phyloP scores from a whole-genome alignment of 495 filamentous ascomycete species.

The Lasiosphaeria ovina region DNA sequence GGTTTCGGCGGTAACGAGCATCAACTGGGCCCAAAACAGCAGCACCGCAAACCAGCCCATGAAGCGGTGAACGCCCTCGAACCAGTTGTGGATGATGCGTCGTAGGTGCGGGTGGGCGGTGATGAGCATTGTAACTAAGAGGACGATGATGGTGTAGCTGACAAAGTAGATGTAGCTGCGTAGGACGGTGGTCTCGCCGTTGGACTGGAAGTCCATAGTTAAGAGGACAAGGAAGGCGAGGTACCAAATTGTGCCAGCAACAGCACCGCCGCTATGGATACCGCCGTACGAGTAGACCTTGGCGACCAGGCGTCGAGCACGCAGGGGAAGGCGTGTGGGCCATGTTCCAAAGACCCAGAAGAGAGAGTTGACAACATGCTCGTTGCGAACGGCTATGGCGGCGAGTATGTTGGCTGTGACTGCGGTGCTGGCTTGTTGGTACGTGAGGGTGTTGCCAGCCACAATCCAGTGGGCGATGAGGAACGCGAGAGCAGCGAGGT shows the following conservation, averaged over 20 bases:
- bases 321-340: slow-evolving; percentile 60
- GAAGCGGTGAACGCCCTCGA: slow-evolving; percentile 67
- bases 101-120: slow-evolving; percentile 54
- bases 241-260: slow-evolving; percentile 71
- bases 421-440: slow-evolving; percentile 33
- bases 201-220: slow-evolving; percentile 44
- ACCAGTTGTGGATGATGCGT: slow-evolving; percentile 57
- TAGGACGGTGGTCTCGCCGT: slow-evolving; percentile 38
- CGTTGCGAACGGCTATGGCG: slow-evolving; percentile 63
- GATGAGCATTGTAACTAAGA: slow-evolving; percentile 41
- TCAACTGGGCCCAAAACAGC: slow-evolving; percentile 57
- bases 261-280: slow-evolving; percentile 68
- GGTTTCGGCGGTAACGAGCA: slow-evolving; percentile 29
- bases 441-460: slow-evolving; percentile 16
- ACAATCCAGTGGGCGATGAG: slow-evolving; percentile 14
- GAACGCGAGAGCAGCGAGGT: slow-evolving; percentile 24
- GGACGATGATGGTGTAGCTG: slow-evolving; percentile 41
- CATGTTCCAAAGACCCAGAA: slow-evolving; percentile 57
- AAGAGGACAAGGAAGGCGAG: slow-evolving; percentile 43
- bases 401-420: slow-evolving; percentile 49
- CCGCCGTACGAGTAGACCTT: slow-evolving; percentile 79
- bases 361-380: slow-evolving; percentile 70
- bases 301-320: slow-evolving; percentile 61
- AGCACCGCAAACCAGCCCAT: slow-evolving; percentile 60
- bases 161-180: slow-evolving; percentile 48